A percentile compares a stretch with the other conserved stretches of the same genome.
These are phyloP conservation scores for Vigna angularis DNA, from an alignment of 306 rosid species.

Conservation along the genomic window DNA sequence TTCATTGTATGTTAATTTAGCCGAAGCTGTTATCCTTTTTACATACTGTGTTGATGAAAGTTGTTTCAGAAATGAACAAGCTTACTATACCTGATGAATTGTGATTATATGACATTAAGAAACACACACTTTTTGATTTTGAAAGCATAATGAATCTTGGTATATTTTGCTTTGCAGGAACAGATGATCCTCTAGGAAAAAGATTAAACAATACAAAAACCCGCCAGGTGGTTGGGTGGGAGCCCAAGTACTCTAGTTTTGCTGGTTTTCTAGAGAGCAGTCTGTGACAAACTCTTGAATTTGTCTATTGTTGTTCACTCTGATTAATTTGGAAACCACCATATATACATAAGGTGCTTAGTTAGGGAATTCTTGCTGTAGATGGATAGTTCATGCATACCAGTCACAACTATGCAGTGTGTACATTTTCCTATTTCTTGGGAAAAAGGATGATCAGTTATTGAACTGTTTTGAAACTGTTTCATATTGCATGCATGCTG, in stretches of 20 bases:
- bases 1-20: constrained; percentile 13
- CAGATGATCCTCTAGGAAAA: constrained; percentile 81
- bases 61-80: no score
- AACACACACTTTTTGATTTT: not conserved
- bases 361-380: constrained; percentile 35
- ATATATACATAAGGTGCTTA: not conserved
- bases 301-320: constrained; percentile 30
- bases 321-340: constrained; percentile 5
- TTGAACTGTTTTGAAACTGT: constrained; percentile 14
- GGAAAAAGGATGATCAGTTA: not conserved
- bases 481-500: not conserved
- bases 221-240: constrained; percentile 81
- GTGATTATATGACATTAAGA: no score
- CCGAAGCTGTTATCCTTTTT: not conserved
- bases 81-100: no score
- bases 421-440: constrained; percentile 5
- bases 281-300: constrained; percentile 40
- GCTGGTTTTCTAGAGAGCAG: constrained; percentile 64
- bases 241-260: constrained; percentile 85
- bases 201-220: constrained; percentile 85
- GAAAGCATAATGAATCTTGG: not conserved
- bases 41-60: no score
- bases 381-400: constrained; percentile 15
- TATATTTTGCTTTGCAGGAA: constrained; percentile 60
- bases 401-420: not conserved